Conservation (phyloP, 371 early-diverging fungal species). For the Catenaria anguillulae region DNA sequence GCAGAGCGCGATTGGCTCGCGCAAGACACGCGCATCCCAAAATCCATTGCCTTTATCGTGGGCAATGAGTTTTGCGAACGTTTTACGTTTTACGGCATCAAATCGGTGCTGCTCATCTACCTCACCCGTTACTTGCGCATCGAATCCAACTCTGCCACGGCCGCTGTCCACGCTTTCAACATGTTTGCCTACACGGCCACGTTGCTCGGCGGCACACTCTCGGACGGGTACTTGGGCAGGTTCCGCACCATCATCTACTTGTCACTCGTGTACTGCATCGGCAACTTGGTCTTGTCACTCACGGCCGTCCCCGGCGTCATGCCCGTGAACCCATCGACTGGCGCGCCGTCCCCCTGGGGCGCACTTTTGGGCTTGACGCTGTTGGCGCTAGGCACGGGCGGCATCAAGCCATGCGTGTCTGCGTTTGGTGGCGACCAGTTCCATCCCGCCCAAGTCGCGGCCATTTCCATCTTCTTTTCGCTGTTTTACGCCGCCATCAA, state of each 20-base stretch:
- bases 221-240: slow-evolving; percentile 20
- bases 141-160: slow-evolving; percentile 10
- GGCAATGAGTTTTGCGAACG: slow-evolving; percentile 29
- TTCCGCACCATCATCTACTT: slow-evolving; percentile 20
- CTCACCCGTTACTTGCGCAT: slow-evolving; percentile 9
- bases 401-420: slow-evolving; percentile 22
- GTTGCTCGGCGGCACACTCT: slow-evolving; percentile 20
- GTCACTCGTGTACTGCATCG: slow-evolving; percentile 17
- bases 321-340: background rate
- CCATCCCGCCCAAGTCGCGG: slow-evolving; percentile 6
- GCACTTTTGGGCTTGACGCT: slow-evolving; percentile 14
- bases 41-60: slow-evolving; percentile 15
- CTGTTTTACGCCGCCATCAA: slow-evolving; percentile 28
- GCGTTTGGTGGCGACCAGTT: slow-evolving; percentile 20
- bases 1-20: no score
- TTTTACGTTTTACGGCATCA: slow-evolving; percentile 21
- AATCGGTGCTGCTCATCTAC: slow-evolving; percentile 21
- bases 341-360: slow-evolving; percentile 7
- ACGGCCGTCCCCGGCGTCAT: slow-evolving; percentile 13
- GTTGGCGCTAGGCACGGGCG: slow-evolving; percentile 25
- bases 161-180: slow-evolving; percentile 20
- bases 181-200: slow-evolving; percentile 22
- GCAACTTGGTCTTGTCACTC: slow-evolving; percentile 14
- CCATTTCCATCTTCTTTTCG: slow-evolving; percentile 16
- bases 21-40: background rate